Base-by-base conservation (phyloP, 1,284 basidiomycete genomes). In the Somion occarium region DNA sequence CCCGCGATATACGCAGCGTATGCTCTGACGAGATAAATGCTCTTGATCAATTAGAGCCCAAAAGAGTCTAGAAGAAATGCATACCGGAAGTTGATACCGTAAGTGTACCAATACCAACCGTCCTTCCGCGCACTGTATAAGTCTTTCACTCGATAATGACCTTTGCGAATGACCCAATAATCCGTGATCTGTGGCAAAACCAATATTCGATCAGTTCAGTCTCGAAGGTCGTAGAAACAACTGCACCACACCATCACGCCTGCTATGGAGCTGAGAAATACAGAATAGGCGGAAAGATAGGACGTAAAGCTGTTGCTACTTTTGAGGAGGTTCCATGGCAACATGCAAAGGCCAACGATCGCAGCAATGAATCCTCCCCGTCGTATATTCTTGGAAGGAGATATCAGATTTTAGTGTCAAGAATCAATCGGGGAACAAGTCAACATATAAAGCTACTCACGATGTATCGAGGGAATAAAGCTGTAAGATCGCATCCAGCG, bases 401-500 rank as follows among this genome's bases (percentile, higher is more conserved):
- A 26, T 22, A 26, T 22, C 11, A 23, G 23, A 11, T 22, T 45
- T 23, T 18, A 42, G 9, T 22, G 19, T 42, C 18, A 42, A n/a
- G 19, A 7, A 42, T n/a, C 23, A 7, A 34, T 25, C 23, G 44
- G 24, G 23, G 24, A 9, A 11, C 9, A 45, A 26, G 11, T 22
- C 19, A 18, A 42, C 19, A 69, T 76, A n/a, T n/a, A n/a, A n/a
- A n/a, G n/a, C n/a, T n/a, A n/a, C n/a, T 25, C 56, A 82, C 81
- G 63, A 94, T 83, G 70, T 83, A 93, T 25, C 85, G 83, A 51
- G 91, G 89, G 59, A 83, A 73, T 30, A 93, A 74, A 2, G 90
- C 83, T 1, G 91, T 92, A 57, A 93, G 70, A 68, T 94, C 91
- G 61, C 89, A 91, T 4, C 92, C 90, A 3, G 91, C 91, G 34